Conservation (phyloP, 257 asterid genomes). For the Nicotiana otophora region DNA sequence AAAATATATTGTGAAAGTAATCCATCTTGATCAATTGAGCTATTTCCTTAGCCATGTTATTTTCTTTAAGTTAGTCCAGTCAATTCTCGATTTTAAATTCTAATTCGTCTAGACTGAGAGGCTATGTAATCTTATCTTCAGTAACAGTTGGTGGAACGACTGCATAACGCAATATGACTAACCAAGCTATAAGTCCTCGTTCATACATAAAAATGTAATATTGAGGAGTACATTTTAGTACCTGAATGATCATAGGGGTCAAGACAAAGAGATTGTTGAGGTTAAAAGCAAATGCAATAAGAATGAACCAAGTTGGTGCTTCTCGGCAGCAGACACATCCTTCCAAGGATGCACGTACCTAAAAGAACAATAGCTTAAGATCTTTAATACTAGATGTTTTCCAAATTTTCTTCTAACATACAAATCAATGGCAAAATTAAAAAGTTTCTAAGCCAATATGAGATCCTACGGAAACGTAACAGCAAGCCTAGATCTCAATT, state of each 20-base stretch:
- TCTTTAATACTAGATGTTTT: not conserved
- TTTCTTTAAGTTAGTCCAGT: not conserved
- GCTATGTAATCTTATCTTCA: not conserved
- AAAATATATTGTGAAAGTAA: too few relatives aligned
- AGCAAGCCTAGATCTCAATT: not conserved
- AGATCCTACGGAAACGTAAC: not conserved
- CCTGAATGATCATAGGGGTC: constrained; percentile 96
- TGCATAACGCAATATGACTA: not conserved
- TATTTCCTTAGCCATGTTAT: not conserved
- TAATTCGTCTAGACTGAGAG: not conserved
- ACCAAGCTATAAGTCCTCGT: not conserved
- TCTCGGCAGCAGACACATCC: constrained; percentile 54
- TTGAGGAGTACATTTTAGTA: constrained; percentile 10
- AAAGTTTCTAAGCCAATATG: not conserved
- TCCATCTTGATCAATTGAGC: too few relatives aligned
- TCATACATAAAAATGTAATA: not conserved
- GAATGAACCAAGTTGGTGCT: constrained; percentile 79
- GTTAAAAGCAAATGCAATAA: constrained; percentile 82
- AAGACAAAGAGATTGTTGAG: constrained; percentile 81
- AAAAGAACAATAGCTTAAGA: constrained; percentile 28
- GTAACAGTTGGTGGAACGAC: not conserved
- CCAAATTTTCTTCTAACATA: not conserved
- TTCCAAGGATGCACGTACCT: constrained; percentile 96
- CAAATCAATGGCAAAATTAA: not conserved
- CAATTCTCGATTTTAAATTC: not conserved